Evolutionary conservation across 1,284 basidiomycete species (phyloP), one percentile per base, ranked within the genome.

Genomic region (Laetiporus sulphureus): DNA sequence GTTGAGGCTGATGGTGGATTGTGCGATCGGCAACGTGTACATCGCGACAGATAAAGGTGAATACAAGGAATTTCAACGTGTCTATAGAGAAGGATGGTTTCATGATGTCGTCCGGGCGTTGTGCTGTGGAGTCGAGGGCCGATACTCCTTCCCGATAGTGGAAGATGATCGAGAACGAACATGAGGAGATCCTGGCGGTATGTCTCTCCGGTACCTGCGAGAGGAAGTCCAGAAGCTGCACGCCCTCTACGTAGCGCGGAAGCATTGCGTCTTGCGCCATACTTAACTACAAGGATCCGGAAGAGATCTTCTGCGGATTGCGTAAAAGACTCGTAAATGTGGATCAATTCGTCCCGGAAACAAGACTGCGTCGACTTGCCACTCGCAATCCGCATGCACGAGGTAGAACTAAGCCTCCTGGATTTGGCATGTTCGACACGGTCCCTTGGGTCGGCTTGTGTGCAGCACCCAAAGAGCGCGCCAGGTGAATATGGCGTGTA

Each of bases 11-110:
- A 70, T 64, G 72, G 65, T 56, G 52, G 69, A 71, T 69, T 66
- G 67, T 72, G 67, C 71, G 78, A 82, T 83, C 77, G 73, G 59
- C 63, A 85, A 85, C 82, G 83, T 83, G 83, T 71, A 64, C 66
- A 61, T 69, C 66, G 71, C 72, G 73, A 77, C 71, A 72, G 78
- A 79, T 77, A 77, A 76, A 75, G 72, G 67, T 70, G 75, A 72
- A 72, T 71, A 71, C 67, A 72, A 69, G 64, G 67, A 64, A 60
- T 58, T 69, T 64, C 68, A 83, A 83, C 80, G 79, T 84, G 83
- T 72, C 68, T 65, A 64, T 66, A 61, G 65, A 75, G 76, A 79
- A 79, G 72, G 63, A 65, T 53, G 56, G 75, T 66, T 67, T 70
- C 68, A 66, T 68, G 62, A 65, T 67, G 61, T 72, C 68, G 69